phyloP scores from a whole-genome alignment of 495 filamentous ascomycete species.

The Penicillium coffeae region DNA sequence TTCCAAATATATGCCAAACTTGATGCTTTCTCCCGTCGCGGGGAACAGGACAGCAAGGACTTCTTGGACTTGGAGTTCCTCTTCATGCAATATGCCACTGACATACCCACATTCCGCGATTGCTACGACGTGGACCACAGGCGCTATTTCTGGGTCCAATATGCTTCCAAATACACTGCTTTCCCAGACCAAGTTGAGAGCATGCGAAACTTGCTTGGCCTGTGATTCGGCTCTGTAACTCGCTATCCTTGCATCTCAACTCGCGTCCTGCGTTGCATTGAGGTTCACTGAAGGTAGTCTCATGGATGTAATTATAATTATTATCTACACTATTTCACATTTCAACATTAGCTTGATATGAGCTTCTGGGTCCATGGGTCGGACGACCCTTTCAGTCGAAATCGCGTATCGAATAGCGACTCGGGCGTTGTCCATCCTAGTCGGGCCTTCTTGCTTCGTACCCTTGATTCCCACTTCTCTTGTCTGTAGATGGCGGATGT shows the following conservation, averaged over 20 bases:
- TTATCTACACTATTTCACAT: conserved; percentile 11
- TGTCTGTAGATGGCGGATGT: conserved; percentile 20
- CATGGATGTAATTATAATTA: conserved; percentile 6
- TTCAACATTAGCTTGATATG: conserved; percentile 16
- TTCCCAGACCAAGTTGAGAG: conserved; percentile 22
- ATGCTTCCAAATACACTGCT: conserved; percentile 15
- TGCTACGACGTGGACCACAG: conserved; percentile 17
- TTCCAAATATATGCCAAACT: conserved; percentile 24
- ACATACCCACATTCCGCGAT: conserved; percentile 17
- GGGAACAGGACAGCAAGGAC: conserved; percentile 21
- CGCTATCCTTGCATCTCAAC: background rate
- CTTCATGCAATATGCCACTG: conserved; percentile 17
- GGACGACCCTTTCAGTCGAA: conserved; percentile 24
- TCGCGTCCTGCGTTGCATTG: too few relatives aligned
- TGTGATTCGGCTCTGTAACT: conserved; percentile 3
- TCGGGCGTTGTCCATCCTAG: conserved; percentile 28
- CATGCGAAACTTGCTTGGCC: conserved; percentile 15
- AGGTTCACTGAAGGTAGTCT: too few relatives aligned
- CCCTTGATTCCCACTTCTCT: conserved; percentile 25
- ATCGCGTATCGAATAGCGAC: conserved; percentile 24
- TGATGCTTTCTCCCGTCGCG: conserved; percentile 16
- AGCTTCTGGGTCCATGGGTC: conserved; percentile 28
- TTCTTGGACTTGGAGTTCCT: conserved; percentile 22
- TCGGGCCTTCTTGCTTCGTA: conserved; percentile 24
- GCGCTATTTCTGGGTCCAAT: conserved; percentile 17